These are phyloP conservation scores for Exsudoporus frostii DNA, from an alignment of 768 basidiomycete species.

Conservation along the genomic window DNA sequence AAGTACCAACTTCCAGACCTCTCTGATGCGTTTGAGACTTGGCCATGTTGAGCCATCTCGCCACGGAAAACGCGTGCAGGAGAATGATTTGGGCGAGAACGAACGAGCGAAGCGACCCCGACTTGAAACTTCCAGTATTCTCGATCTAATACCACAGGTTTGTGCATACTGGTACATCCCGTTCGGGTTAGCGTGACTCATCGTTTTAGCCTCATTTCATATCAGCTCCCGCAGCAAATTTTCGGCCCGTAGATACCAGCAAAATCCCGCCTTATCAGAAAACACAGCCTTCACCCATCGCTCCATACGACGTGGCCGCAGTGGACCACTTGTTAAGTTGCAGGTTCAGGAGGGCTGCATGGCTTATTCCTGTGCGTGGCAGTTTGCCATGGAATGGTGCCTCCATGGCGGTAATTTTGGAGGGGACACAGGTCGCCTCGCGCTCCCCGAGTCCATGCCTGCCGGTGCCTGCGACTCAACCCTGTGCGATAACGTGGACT, in stretches of 20 bases:
- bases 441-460: slow-evolving; percentile 20
- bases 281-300: slow-evolving; percentile 35
- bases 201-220: slow-evolving; percentile 24
- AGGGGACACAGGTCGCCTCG: slow-evolving; percentile 19
- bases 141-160: slow-evolving; percentile 46
- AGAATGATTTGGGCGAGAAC: background rate
- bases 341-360: slow-evolving; percentile 44
- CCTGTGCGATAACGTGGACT: slow-evolving; percentile 47
- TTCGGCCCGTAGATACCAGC: slow-evolving; percentile 18
- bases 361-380: slow-evolving; percentile 60
- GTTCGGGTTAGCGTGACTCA: slow-evolving; percentile 10
- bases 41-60: background rate
- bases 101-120: slow-evolving; percentile 33
- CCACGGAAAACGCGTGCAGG: slow-evolving; percentile 10
- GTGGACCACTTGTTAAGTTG: slow-evolving; percentile 24
- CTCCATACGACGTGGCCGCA: slow-evolving; percentile 35
- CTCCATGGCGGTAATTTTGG: slow-evolving; percentile 42
- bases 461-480: slow-evolving; percentile 14
- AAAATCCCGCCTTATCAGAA: slow-evolving; percentile 34
- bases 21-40: background rate
- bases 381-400: slow-evolving; percentile 45
- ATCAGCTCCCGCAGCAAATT: slow-evolving; percentile 12
- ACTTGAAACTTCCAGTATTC: slow-evolving; percentile 35
- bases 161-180: slow-evolving; percentile 15
- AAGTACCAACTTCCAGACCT: slow-evolving; percentile 30